Evolutionary conservation across 129 eudicot species (phyloP).

Genomic region (Arctium lappa): DNA sequence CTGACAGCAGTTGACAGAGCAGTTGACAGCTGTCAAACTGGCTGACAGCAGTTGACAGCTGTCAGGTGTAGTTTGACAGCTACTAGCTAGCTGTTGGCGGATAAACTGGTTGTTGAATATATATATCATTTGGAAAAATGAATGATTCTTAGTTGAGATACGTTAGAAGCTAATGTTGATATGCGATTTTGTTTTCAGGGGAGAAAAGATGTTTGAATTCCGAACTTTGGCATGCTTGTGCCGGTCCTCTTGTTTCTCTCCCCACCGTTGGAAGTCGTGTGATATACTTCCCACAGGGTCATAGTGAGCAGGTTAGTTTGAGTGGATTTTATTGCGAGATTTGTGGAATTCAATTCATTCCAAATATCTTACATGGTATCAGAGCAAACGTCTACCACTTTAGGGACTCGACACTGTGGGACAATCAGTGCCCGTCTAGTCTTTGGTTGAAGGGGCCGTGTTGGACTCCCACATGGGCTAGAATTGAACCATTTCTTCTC

Average conservation of each 20-base stretch:
- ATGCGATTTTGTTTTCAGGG: conserved; percentile 38
- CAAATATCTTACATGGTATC: background rate
- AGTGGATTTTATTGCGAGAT: background rate
- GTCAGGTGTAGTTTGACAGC: too few relatives aligned
- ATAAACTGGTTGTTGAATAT: background rate
- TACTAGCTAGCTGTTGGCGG: background rate
- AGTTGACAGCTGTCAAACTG: too few relatives aligned
- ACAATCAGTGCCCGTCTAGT: too few relatives aligned
- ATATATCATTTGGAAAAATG: background rate
- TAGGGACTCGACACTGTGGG: too few relatives aligned
- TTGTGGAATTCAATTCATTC: background rate
- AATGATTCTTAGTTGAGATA: conserved; percentile 1
- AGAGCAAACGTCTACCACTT: background rate
- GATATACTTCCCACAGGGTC: conserved; percentile 94
- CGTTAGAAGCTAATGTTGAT: background rate
- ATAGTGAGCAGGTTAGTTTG: conserved; percentile 81
- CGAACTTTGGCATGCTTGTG: conserved; percentile 96
- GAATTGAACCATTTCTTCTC: background rate
- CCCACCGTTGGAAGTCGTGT: conserved; percentile 89
- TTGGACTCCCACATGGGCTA: background rate
- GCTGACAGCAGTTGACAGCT: too few relatives aligned
- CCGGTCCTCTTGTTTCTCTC: conserved; percentile 92
- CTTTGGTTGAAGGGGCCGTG: background rate
- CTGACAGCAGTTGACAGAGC: too few relatives aligned
- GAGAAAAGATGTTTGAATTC: conserved; percentile 87